Percentiles rank a stretch among this genome's conserved stretches.
Evolutionary conservation across 2,329 filamentous ascomycete genomes (phyloP).

Genomic region (Aspergillus quadricinctus): DNA sequence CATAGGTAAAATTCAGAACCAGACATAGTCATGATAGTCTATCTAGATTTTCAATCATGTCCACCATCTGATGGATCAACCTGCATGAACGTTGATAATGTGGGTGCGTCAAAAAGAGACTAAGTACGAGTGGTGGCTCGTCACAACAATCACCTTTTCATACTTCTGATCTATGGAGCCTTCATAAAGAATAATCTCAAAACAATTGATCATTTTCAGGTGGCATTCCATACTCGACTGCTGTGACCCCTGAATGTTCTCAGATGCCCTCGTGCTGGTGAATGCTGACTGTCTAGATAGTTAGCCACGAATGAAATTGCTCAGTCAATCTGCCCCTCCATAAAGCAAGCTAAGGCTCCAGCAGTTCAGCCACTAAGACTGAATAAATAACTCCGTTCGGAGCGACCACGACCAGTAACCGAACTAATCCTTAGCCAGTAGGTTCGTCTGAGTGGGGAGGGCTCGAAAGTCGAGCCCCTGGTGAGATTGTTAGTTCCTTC

Average conservation of each 20-base stretch:
- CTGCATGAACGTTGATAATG: background rate
- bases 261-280: background rate
- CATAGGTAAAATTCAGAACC: background rate
- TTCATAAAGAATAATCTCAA: background rate
- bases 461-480: constrained; percentile 9
- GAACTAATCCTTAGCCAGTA: constrained; percentile 11
- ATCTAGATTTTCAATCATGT: no score
- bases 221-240: background rate
- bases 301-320: background rate
- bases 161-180: background rate
- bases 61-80: background rate
- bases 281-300: background rate
- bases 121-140: background rate
- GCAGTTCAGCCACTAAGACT: background rate
- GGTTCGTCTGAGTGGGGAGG: constrained; percentile 5
- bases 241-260: background rate
- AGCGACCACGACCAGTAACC: background rate
- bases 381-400: background rate
- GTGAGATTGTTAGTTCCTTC: background rate
- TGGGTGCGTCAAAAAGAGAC: background rate
- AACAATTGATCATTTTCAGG: background rate
- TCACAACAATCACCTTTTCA: background rate
- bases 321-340: background rate
- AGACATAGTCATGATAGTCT: background rate
- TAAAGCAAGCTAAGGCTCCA: background rate